A percentile compares a stretch with the other conserved stretches of the same genome.
phyloP scores from a whole-genome alignment of 1,139 yeast species.

The Sugiyamaella novakii region DNA sequence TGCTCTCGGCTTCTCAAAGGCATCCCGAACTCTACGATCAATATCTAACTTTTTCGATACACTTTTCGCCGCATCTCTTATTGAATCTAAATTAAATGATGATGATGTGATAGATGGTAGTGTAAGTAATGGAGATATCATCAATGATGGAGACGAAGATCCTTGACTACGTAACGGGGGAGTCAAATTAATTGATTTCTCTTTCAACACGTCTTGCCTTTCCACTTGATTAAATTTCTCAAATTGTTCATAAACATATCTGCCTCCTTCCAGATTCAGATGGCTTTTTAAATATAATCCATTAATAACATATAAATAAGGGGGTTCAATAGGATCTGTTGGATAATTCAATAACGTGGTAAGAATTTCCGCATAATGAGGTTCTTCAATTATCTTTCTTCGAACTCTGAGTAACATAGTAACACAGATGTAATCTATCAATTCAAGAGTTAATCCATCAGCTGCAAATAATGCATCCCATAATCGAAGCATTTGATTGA shows the following conservation, averaged over 20 bases:
- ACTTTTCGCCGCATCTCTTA: conserved; percentile 32
- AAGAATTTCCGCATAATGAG: conserved; percentile 38
- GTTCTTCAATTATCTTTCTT: conserved; percentile 30
- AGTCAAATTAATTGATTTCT: neutral
- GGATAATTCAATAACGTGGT: conserved; percentile 40
- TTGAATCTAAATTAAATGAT: conserved; percentile 30
- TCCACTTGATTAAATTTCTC: conserved; percentile 4
- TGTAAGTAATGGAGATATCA: conserved; percentile 21
- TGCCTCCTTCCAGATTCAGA: conserved; percentile 35
- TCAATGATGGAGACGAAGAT: conserved; percentile 6
- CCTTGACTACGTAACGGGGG: neutral
- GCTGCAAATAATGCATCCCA: conserved; percentile 48
- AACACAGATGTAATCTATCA: conserved; percentile 42
- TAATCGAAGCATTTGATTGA: conserved; percentile 35
- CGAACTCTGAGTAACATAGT: conserved; percentile 41
- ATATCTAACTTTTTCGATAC: conserved; percentile 30
- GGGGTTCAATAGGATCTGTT: conserved; percentile 26
- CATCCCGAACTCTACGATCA: conserved; percentile 30
- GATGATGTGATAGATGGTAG: conserved; percentile 21
- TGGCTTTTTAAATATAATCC: conserved; percentile 39
- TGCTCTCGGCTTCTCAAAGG: conserved; percentile 20
- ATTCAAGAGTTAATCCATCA: conserved; percentile 33
- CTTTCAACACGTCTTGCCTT: neutral
- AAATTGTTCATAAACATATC: conserved; percentile 35
- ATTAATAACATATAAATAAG: conserved; percentile 33